phyloP scores from a whole-genome alignment of 108 stramenopile genomes.

The Cyclotella baltica region DNA sequence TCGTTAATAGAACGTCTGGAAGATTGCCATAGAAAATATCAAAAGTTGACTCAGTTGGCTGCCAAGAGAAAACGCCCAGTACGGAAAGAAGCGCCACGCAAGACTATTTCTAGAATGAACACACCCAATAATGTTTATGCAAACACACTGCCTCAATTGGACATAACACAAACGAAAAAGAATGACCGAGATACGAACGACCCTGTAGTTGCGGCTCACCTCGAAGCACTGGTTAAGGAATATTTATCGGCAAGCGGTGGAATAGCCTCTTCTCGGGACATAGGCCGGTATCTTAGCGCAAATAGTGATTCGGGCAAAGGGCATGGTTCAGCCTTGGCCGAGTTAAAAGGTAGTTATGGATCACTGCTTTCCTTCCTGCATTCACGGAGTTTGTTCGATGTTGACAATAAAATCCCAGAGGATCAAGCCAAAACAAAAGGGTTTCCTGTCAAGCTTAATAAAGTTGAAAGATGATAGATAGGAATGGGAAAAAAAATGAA shows the following conservation, averaged over 20 bases:
- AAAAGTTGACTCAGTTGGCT: not conserved
- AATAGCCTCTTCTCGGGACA: constrained; percentile 68
- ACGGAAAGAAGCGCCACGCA: constrained; percentile 5
- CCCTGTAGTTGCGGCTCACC: constrained; percentile 41
- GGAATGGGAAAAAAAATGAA: too few species aligned
- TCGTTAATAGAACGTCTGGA: constrained; percentile 66
- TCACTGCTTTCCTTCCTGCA: constrained; percentile 40
- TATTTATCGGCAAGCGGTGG: constrained; percentile 79
- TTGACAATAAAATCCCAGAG: constrained; percentile 26
- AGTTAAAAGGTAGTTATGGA: constrained; percentile 56
- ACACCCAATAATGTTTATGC: constrained; percentile 40
- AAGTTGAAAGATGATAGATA: not conserved
- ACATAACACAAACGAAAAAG: constrained; percentile 20
- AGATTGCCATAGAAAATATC: constrained; percentile 35
- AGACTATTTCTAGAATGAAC: not conserved
- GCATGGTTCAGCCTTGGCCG: constrained; percentile 50
- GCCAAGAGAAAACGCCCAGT: not conserved
- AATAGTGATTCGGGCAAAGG: constrained; percentile 45
- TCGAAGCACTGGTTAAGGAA: constrained; percentile 65
- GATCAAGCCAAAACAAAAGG: constrained; percentile 23
- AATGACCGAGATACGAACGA: constrained; percentile 16
- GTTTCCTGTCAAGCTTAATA: constrained; percentile 26
- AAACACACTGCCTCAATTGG: constrained; percentile 38
- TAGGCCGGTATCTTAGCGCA: constrained; percentile 75
- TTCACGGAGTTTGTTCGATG: constrained; percentile 22